A percentile compares a stretch with the other conserved stretches of the same genome.
These are phyloP conservation scores for Trifolium pratense DNA, from an alignment of 306 rosid species.

Conservation along the genomic window DNA sequence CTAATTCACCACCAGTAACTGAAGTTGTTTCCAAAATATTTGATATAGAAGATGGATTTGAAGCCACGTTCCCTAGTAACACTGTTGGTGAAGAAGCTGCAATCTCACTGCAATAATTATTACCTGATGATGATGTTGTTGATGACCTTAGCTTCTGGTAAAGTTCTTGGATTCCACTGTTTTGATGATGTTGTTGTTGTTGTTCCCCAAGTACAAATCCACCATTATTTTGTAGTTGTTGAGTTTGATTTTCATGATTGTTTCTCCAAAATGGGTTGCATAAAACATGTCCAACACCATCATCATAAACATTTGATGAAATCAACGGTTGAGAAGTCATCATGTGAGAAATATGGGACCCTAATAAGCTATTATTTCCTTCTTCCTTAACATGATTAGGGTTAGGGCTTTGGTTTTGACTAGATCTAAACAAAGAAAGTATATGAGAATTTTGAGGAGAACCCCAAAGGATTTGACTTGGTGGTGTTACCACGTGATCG, in stretches of 20 bases:
- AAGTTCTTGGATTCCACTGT: constrained; percentile 72
- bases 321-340: constrained; percentile 51
- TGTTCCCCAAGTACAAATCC: constrained; percentile 48
- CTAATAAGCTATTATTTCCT: constrained; percentile 46
- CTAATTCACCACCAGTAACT: constrained; percentile 64
- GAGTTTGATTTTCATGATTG: constrained; percentile 52
- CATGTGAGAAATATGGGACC: constrained; percentile 53
- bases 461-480: constrained; percentile 81
- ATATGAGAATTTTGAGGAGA: constrained; percentile 83
- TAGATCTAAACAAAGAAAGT: constrained; percentile 65
- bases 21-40: constrained; percentile 67
- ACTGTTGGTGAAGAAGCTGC: constrained; percentile 43
- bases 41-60: constrained; percentile 56
- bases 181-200: constrained; percentile 42
- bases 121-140: constrained; percentile 53
- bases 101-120: constrained; percentile 49
- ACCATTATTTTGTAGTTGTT: constrained; percentile 40
- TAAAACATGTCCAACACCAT: constrained; percentile 53
- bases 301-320: constrained; percentile 54
- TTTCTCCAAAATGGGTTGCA: constrained; percentile 74
- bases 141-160: constrained; percentile 62
- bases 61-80: constrained; percentile 56
- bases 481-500: constrained; percentile 44
- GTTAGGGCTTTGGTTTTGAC: constrained; percentile 69
- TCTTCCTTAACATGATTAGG: constrained; percentile 61